phyloP scores from a whole-genome alignment of 2,329 filamentous ascomycete genomes.

The Aureobasidium sp. region DNA sequence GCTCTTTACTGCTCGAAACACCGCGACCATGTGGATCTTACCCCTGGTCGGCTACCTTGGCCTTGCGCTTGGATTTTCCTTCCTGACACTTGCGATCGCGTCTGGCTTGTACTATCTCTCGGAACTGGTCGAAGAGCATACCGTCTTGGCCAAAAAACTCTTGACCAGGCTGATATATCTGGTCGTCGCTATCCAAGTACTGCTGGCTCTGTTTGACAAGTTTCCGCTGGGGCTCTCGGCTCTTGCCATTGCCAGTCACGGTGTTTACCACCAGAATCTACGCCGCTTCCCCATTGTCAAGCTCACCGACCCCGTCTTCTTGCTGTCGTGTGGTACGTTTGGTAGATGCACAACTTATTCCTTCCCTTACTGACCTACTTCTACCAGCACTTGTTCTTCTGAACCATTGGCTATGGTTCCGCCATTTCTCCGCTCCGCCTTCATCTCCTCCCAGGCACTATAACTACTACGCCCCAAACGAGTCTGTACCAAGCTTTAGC shows the following conservation, averaged over 20 bases:
- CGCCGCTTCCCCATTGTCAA: constrained; percentile 69
- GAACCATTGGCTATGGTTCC: constrained; percentile 96
- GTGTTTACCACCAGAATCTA: constrained; percentile 69
- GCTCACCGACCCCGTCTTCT: constrained; percentile 77
- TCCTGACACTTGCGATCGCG: constrained; percentile 90
- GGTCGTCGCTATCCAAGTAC: constrained; percentile 65
- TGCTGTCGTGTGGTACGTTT: constrained; percentile 68
- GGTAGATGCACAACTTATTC: neutral
- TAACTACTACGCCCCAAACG: constrained; percentile 25
- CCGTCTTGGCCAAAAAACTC: constrained; percentile 82
- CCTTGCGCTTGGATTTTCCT: constrained; percentile 80
- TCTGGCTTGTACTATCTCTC: constrained; percentile 98
- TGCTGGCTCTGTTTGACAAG: constrained; percentile 75
- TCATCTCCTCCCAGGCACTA: constrained; percentile 51
- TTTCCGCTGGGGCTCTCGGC: constrained; percentile 62
- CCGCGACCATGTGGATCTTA: constrained; percentile 84
- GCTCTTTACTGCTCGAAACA: neutral
- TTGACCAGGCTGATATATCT: constrained; percentile 77
- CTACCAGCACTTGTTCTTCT: constrained; percentile 65
- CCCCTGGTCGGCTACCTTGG: constrained; percentile 86
- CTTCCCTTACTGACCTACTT: neutral
- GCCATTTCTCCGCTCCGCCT: constrained; percentile 66
- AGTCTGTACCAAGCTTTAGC: constrained; percentile 68
- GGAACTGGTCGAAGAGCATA: constrained; percentile 96
- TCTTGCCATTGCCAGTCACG: constrained; percentile 19